phyloP scores from a whole-genome alignment of 345 rosid genomes.

The Boechera stricta region DNA sequence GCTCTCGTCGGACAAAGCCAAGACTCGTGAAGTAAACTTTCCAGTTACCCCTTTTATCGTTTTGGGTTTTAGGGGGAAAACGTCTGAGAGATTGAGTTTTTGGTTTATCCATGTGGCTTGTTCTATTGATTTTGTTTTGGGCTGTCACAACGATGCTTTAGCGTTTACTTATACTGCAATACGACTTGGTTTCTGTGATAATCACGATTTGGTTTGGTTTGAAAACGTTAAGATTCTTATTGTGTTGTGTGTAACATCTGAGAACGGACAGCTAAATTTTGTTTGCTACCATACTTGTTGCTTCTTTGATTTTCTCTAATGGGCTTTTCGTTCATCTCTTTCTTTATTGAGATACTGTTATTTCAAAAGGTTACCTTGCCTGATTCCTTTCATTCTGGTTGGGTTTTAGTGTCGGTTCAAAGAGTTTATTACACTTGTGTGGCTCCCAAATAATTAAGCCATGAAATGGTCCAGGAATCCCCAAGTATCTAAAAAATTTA shows the following conservation, averaged over 20 bases:
- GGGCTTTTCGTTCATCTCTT: background rate
- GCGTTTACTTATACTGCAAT: constrained; percentile 17
- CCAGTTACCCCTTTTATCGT: constrained; percentile 18
- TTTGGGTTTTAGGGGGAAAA: constrained; percentile 37
- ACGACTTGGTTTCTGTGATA: background rate
- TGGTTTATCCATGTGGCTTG: background rate
- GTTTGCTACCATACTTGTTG: background rate
- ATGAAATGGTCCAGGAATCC: constrained; percentile 5
- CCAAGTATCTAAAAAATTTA: background rate
- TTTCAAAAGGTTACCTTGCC: background rate
- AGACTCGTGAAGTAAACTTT: constrained; percentile 70
- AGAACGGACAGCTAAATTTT: background rate
- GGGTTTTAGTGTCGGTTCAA: background rate
- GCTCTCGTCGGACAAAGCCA: constrained; percentile 95
- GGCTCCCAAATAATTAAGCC: constrained; percentile 1
- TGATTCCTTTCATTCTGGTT: background rate
- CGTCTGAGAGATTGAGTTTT: background rate
- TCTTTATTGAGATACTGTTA: too few relatives aligned
- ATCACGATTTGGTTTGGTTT: constrained; percentile 1
- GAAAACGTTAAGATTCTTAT: constrained; percentile 8
- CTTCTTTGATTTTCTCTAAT: constrained; percentile 2
- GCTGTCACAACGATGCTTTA: constrained; percentile 14
- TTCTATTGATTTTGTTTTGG: constrained; percentile 10
- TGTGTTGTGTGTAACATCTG: constrained; percentile 24
- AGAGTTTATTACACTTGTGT: background rate